Evolutionary conservation across 176 grass and related monocot species (phyloP), one percentile per base, ranked within the genome.

Genomic region (Hordeum vulgare): DNA sequence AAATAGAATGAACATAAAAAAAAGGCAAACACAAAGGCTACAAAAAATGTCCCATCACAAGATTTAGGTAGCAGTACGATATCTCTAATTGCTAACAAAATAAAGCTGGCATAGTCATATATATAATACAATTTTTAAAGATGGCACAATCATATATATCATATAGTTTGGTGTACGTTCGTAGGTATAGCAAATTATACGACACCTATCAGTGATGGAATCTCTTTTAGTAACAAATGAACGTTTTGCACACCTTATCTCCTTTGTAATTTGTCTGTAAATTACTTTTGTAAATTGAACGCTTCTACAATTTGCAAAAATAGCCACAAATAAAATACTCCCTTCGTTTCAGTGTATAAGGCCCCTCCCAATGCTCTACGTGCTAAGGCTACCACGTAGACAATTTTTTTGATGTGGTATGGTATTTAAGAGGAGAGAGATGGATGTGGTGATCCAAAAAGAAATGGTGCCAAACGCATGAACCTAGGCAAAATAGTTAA

Each of bases 131-230:
- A 17, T 6, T 49, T 49, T 49, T 54, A 20, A 34, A 81, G 78
- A 11, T 75, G 11, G 36, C 15, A 61, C 21, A 51, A 56, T 20
- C 26, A 79, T 76, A 34, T 39, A 57, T 20, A 36, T 24, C 54
- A n/a, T 56, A 18, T 11, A 76, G 37, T 76, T 36, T 35, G 17
- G 17, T 17, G 36, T 78, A 71, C 75, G 40, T 14, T 66, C 33
- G 39, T 82, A 82, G 79, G 72, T 70, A 42, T 61, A 64, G 21
- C 79, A 77, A 87, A 77, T 76, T 77, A 81, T 87, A 76, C 71
- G 10, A 70, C 53, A n/a, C 61, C 63, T 69, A 76, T 72, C 2
- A 0, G 71, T 33, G 45, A 33, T 12, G 71, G 9, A 53, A 54
- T 54, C 0, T 54, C 53, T 54, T 33, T 51, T 12, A 29, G 6